Conservation (phyloP, 1,139 yeast genomes). For the Hemisphaericaspora xylofermentans region DNA sequence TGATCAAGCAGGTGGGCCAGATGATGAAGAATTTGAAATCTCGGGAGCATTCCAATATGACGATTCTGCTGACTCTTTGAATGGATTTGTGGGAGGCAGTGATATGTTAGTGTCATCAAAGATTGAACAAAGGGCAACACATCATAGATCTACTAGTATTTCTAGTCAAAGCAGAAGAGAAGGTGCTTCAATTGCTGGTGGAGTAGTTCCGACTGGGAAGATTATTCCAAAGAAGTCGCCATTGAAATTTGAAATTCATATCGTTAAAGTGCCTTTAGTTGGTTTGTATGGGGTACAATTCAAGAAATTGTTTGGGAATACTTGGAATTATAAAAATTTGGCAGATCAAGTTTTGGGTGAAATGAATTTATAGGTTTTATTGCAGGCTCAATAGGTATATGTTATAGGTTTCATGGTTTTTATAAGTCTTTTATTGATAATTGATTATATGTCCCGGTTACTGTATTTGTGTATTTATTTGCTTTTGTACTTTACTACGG, state of each 20-base stretch:
- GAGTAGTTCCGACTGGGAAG: conserved; percentile 2
- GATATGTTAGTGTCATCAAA: conserved; percentile 66
- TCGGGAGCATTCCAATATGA: conserved; percentile 31
- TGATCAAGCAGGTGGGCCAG: conserved; percentile 25
- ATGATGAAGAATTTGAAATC: conserved; percentile 22
- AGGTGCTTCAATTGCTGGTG: neutral
- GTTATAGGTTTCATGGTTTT: neutral
- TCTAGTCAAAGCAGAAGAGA: conserved; percentile 18
- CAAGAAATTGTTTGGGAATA: conserved; percentile 88
- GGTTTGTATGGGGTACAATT: conserved; percentile 93
- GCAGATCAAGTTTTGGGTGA: conserved; percentile 85
- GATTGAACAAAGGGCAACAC: conserved; percentile 50
- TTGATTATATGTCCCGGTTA: neutral
- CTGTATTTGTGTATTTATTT: too few relatives aligned
- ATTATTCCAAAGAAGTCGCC: conserved; percentile 39
- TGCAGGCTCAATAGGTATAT: neutral
- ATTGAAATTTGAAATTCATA: conserved; percentile 84
- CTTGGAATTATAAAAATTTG: conserved; percentile 93
- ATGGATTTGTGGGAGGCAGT: conserved; percentile 57
- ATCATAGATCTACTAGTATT: conserved; percentile 30
- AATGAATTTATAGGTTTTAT: conserved; percentile 52
- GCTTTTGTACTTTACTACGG: too few relatives aligned
- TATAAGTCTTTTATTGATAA: neutral
- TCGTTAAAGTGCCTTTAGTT: conserved; percentile 89
- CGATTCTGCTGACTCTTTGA: conserved; percentile 66